Conservation (phyloP, 306 rosid genomes). For the Mucuna pruriens region DNA sequence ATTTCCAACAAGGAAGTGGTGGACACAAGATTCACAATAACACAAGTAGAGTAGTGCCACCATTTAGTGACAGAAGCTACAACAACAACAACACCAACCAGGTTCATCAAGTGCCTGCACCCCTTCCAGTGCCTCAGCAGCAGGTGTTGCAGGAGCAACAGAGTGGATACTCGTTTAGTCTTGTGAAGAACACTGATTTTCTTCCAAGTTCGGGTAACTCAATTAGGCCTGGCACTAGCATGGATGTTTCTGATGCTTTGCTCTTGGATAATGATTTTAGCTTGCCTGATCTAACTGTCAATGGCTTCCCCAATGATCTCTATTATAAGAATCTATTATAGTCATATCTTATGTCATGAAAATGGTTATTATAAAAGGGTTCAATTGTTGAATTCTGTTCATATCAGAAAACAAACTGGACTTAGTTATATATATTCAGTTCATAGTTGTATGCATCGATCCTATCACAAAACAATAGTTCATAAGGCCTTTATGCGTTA, state of each 20-base stretch:
- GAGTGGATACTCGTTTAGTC: slow-evolving; percentile 32
- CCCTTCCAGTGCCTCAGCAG: slow-evolving; percentile 34
- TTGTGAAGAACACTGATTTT: slow-evolving; percentile 27
- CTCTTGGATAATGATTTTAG: slow-evolving; percentile 40
- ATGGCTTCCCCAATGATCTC: slow-evolving; percentile 42
- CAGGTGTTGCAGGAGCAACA: slow-evolving; percentile 32
- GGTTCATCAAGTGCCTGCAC: slow-evolving; percentile 34
- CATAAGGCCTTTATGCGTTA: neutral
- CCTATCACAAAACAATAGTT: slow-evolving; percentile 6
- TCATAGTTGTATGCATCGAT: slow-evolving; percentile 34
- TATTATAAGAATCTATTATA: neutral
- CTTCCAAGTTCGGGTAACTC: slow-evolving; percentile 29
- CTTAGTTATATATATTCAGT: slow-evolving; percentile 9
- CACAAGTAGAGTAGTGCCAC: neutral
- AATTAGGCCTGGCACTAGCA: slow-evolving; percentile 13
- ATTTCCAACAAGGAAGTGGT: slow-evolving; percentile 55
- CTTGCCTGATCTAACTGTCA: slow-evolving; percentile 41
- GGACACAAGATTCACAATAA: slow-evolving; percentile 35
- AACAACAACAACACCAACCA: slow-evolving; percentile 8
- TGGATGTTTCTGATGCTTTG: slow-evolving; percentile 45
- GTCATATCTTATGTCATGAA: slow-evolving; percentile 23
- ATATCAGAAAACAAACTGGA: slow-evolving; percentile 12
- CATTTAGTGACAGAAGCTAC: slow-evolving; percentile 17
- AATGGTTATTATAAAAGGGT: slow-evolving; percentile 18
- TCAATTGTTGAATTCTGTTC: neutral